Evolutionary conservation across 192 early-diverging fungal genomes (phyloP), one percentile per base, ranked within the genome.

Genomic region (Backusella psychrophila): DNA sequence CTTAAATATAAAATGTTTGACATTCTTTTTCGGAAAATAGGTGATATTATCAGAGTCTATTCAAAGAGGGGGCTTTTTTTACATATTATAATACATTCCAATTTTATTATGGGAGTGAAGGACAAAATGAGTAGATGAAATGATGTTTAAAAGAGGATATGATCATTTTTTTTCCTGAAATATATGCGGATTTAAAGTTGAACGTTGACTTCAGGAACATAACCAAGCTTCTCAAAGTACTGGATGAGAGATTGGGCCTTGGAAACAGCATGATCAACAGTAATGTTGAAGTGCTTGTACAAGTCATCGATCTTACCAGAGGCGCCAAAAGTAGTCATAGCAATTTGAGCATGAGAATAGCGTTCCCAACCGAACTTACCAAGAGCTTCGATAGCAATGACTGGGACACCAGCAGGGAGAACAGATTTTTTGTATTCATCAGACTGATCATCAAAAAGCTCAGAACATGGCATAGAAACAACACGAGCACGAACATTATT

Each of bases 391-490:
- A 97, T 90, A 76, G 91, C 92, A 72, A 98, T 82, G 31, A 92
- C 87, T 3, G 96, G 96, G 63, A 96, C 80, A n/a, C 92, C 93
- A 34, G 88, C 82, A 6, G 90, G 86, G 73, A 99, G 84, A 26
- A 99, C 96, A 14, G 83, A 81, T 33, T 91, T 87, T 80, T 91
- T 89, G 90, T 99, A 99, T 44, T 90, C 93, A 29, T 87, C 79
- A 5, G 87, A 65, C 84, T 99, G 97, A 39, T 91, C 91, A 41
- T 93, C 92, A 76, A 98, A 98, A 73, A 98, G 87, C 75, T 94
- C 94, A 79, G 90, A 85, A 71, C 92, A 97, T 31, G 98, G 98
- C 90, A 97, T 91, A 49, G 98, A 99, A 31, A 99, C 96, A 66
- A 98, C 90, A 69, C 93, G 93, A 39, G 92, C 89, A n/a, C 78